A percentile compares a stretch with the other conserved stretches of the same genome.
These are phyloP conservation scores for Botrytis cinerea DNA, from an alignment of 2,329 filamentous ascomycete species.

Conservation along the genomic window DNA sequence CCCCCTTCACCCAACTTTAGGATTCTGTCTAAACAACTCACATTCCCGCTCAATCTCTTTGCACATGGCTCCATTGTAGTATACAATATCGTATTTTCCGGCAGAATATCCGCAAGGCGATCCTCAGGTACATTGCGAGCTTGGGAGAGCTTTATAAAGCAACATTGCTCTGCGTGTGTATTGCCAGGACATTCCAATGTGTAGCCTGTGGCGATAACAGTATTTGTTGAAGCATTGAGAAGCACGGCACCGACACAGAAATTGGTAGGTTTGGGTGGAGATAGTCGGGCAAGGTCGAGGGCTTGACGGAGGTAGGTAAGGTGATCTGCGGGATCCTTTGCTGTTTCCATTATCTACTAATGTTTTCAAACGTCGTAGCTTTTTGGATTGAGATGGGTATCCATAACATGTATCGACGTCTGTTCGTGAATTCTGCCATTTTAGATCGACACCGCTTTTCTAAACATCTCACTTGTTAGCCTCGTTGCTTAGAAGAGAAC, in stretches of 20 bases:
- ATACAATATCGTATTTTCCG: slow-evolving; percentile 66
- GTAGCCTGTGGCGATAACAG: slow-evolving; percentile 77
- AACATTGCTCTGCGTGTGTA: slow-evolving; percentile 95
- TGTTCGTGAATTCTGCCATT: slow-evolving; percentile 9
- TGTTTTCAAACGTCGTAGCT: not conserved
- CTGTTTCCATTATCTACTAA: slow-evolving; percentile 2
- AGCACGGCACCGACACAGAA: slow-evolving; percentile 95
- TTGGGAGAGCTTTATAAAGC: slow-evolving; percentile 70
- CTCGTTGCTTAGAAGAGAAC: not conserved
- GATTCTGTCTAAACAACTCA: slow-evolving; percentile 78
- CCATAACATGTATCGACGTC: not conserved
- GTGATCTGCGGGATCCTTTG: slow-evolving; percentile 27
- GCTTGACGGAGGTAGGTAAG: slow-evolving; percentile 65
- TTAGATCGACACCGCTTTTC: slow-evolving; percentile 11
- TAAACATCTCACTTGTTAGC: not conserved
- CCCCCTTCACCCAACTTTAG: slow-evolving; percentile 51
- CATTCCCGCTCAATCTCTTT: slow-evolving; percentile 70
- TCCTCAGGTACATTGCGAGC: slow-evolving; percentile 54
- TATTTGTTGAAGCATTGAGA: slow-evolving; percentile 57
- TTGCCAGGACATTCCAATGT: slow-evolving; percentile 90
- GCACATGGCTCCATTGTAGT: slow-evolving; percentile 92
- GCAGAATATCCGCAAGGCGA: slow-evolving; percentile 53
- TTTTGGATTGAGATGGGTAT: not conserved
- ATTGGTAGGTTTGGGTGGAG: slow-evolving; percentile 84
- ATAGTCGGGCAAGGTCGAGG: slow-evolving; percentile 73